These are phyloP conservation scores for Thielaviopsis populi DNA, from an alignment of 2,329 filamentous ascomycete genomes.

Conservation along the genomic window DNA sequence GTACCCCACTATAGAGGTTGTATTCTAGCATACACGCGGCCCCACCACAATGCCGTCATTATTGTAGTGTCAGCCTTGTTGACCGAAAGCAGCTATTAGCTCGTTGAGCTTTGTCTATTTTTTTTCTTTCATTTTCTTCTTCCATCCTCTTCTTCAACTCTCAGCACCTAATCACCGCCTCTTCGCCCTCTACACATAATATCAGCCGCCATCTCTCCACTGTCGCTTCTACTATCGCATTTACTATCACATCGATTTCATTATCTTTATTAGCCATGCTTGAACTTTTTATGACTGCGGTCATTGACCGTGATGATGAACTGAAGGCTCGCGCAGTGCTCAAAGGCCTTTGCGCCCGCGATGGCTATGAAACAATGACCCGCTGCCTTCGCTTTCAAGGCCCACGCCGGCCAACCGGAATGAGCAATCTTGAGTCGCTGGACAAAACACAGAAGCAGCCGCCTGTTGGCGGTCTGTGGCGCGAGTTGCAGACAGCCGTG, in stretches of 20 bases:
- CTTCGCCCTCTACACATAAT: background rate
- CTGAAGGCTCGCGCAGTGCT: slow-evolving; percentile 37
- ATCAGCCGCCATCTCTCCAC: background rate
- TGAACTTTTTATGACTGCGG: slow-evolving; percentile 43
- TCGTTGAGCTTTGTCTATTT: background rate
- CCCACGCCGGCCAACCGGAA: slow-evolving; percentile 30
- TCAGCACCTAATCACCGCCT: background rate
- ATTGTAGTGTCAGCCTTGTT: background rate
- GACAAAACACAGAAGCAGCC: slow-evolving; percentile 28
- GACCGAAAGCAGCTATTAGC: background rate
- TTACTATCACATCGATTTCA: background rate
- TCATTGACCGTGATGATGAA: slow-evolving; percentile 36
- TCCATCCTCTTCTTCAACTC: background rate
- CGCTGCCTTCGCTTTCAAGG: slow-evolving; percentile 41
- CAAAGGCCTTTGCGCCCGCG: slow-evolving; percentile 42
- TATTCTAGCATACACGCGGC: too few relatives aligned
- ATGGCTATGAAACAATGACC: slow-evolving; percentile 33
- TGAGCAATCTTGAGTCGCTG: slow-evolving; percentile 26
- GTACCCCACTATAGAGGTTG: background rate
- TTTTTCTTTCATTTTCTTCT: background rate
- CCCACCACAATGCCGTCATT: background rate
- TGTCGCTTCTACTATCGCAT: background rate
- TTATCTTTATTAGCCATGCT: slow-evolving; percentile 30
- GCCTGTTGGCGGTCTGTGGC: slow-evolving; percentile 32
- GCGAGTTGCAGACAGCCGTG: slow-evolving; percentile 39